Percentiles rank a stretch among this genome's conserved stretches.
phyloP scores from a whole-genome alignment of 177 flowering plant genomes.

The Vitis hybrid region DNA sequence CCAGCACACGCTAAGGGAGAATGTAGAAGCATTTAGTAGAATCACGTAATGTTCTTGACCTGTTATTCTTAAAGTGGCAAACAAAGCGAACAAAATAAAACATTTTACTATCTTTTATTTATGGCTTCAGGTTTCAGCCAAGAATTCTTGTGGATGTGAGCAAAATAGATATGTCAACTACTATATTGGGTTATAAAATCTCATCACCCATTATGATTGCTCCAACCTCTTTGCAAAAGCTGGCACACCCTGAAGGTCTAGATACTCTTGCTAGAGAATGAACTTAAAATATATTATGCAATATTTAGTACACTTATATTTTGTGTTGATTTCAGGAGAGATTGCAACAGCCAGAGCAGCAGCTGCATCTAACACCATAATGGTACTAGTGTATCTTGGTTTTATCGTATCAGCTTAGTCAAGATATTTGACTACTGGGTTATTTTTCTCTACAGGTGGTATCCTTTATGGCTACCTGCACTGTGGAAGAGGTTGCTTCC shows the following conservation, averaged over 20 bases:
- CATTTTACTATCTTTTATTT: not conserved
- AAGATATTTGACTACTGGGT: not conserved
- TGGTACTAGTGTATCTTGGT: slow-evolving; percentile 37
- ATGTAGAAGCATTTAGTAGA: slow-evolving; percentile 64
- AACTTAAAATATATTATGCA: not conserved
- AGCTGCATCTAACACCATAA: slow-evolving; percentile 64
- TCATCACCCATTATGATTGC: slow-evolving; percentile 82
- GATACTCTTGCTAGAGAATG: not conserved
- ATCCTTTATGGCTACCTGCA: slow-evolving; percentile 55
- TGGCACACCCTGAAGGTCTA: slow-evolving; percentile 76
- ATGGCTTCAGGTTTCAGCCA: slow-evolving; percentile 56
- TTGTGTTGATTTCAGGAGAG: slow-evolving; percentile 49
- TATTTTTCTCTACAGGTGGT: slow-evolving; percentile 40
- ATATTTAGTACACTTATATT: slow-evolving; percentile 3
- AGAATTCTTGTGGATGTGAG: slow-evolving; percentile 77
- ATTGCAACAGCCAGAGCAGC: slow-evolving; percentile 80
- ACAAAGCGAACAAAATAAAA: not conserved
- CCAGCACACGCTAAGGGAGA: slow-evolving; percentile 59
- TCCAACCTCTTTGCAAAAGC: slow-evolving; percentile 60
- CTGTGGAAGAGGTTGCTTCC: slow-evolving; percentile 83
- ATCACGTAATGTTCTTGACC: slow-evolving; percentile 44
- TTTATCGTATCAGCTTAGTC: not conserved
- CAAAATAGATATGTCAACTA: slow-evolving; percentile 58
- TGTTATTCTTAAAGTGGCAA: not conserved
- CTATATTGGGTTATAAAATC: slow-evolving; percentile 53